Percentiles rank a stretch among this genome's conserved stretches.
Evolutionary conservation across 768 basidiomycete genomes (phyloP).

Genomic region (Amanita thiersii): DNA sequence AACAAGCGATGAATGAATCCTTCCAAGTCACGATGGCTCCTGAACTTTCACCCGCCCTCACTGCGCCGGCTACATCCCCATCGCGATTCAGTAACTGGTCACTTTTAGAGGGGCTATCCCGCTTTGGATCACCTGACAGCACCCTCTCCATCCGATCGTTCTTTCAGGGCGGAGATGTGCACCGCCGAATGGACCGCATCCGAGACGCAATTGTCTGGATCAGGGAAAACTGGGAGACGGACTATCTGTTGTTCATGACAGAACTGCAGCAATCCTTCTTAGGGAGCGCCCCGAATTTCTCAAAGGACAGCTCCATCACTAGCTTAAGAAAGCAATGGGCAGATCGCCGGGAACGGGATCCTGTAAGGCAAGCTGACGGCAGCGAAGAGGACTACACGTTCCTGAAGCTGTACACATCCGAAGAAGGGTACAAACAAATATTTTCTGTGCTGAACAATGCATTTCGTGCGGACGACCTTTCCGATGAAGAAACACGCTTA

Average conservation of each 20-base stretch:
- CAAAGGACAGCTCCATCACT: conserved; percentile 8
- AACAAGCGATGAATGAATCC: too few species aligned
- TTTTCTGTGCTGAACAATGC: conserved; percentile 15
- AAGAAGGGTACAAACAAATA: conserved; percentile 13
- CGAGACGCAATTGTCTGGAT: conserved; percentile 13
- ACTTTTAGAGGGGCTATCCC: conserved; percentile 6
- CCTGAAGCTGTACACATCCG: conserved; percentile 14
- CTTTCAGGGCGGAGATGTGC: conserved; percentile 14
- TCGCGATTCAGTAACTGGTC: conserved; percentile 9
- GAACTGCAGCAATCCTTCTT: conserved; percentile 11
- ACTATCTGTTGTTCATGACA: conserved; percentile 13
- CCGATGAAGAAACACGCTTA: conserved; percentile 9
- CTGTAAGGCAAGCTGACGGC: conserved; percentile 2
- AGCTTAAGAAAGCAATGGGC: conserved; percentile 12
- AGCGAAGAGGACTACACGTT: conserved; percentile 12
- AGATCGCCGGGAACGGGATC: conserved; percentile 9
- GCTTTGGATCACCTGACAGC: conserved; percentile 5
- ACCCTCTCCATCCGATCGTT: conserved; percentile 10
- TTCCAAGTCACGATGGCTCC: too few species aligned
- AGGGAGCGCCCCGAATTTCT: conserved; percentile 6
- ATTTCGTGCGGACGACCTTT: conserved; percentile 11
- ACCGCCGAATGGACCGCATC: conserved; percentile 11
- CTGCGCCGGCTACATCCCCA: background rate
- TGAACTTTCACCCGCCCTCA: background rate
- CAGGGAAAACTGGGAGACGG: conserved; percentile 12